These are phyloP conservation scores for Raphanus sativus DNA, from an alignment of 345 rosid species.

Conservation along the genomic window DNA sequence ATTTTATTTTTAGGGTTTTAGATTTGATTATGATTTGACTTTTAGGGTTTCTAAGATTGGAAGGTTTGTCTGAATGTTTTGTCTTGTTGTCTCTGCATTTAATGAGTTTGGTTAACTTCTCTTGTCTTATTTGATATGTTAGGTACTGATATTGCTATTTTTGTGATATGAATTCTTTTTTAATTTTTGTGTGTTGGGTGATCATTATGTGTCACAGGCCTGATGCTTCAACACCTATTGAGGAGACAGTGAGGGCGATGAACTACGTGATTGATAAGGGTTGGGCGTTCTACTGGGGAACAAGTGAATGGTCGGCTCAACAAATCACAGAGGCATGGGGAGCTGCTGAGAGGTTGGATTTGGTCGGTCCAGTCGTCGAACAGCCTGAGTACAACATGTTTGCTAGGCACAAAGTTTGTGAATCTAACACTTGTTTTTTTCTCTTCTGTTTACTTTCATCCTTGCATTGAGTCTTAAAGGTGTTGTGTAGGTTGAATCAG, in stretches of 20 bases:
- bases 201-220: conserved; percentile 55
- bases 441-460: neutral
- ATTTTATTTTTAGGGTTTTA: neutral
- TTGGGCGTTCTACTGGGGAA: conserved; percentile 99
- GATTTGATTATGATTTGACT: neutral
- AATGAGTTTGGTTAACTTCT: neutral
- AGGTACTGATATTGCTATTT: neutral
- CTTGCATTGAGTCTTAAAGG: neutral
- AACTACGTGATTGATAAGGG: conserved; percentile 94
- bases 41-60: neutral
- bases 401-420: conserved; percentile 79
- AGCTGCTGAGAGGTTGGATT: conserved; percentile 71
- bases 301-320: conserved; percentile 98
- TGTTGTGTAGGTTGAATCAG: conserved; percentile 77
- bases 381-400: conserved; percentile 93
- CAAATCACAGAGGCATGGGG: conserved; percentile 99
- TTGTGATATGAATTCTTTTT: neutral
- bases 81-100: conserved; percentile 20
- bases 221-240: conserved; percentile 82
- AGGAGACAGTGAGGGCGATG: conserved; percentile 97
- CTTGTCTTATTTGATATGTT: neutral
- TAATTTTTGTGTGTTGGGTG: neutral
- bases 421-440: neutral
- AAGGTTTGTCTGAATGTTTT: neutral
- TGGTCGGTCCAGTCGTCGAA: conserved; percentile 92